Evolutionary conservation across 179 eudicot genomes (phyloP).

Genomic region (Patellifolia procumbens): DNA sequence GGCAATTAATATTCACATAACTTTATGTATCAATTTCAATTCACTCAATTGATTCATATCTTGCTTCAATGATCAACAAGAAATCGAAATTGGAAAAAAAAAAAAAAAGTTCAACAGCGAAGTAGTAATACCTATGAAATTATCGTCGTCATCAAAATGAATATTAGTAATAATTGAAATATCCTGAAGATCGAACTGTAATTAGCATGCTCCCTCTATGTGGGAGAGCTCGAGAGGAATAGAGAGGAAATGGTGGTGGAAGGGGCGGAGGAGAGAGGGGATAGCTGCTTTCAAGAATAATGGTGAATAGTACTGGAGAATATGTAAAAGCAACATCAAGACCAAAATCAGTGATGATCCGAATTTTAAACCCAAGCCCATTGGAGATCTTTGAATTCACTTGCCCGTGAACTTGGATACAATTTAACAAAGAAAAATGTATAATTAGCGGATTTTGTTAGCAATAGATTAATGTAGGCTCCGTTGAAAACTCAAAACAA

Average conservation of each 20-base stretch:
- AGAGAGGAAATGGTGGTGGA: background rate
- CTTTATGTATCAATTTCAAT: too few species aligned
- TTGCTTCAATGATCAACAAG: background rate
- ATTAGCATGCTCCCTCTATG: background rate
- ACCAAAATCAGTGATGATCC: background rate
- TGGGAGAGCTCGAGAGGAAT: background rate
- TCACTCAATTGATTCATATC: background rate
- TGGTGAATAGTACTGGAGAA: background rate
- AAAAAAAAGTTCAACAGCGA: background rate
- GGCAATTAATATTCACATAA: too few species aligned
- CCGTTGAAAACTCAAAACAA: too few species aligned
- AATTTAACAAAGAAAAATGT: too few species aligned
- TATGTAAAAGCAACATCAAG: background rate
- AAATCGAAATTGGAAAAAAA: background rate
- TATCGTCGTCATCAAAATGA: constrained; percentile 8
- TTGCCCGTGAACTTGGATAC: too few species aligned
- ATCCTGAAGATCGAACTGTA: background rate
- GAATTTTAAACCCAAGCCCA: background rate
- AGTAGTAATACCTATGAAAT: background rate
- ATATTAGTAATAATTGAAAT: background rate
- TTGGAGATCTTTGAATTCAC: background rate
- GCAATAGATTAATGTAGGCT: too few species aligned
- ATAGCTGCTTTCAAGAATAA: background rate
- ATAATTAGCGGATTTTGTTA: too few species aligned
- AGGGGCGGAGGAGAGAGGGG: background rate